phyloP scores from a whole-genome alignment of 2,329 filamentous ascomycete genomes.

The Aschersonia sp. region DNA sequence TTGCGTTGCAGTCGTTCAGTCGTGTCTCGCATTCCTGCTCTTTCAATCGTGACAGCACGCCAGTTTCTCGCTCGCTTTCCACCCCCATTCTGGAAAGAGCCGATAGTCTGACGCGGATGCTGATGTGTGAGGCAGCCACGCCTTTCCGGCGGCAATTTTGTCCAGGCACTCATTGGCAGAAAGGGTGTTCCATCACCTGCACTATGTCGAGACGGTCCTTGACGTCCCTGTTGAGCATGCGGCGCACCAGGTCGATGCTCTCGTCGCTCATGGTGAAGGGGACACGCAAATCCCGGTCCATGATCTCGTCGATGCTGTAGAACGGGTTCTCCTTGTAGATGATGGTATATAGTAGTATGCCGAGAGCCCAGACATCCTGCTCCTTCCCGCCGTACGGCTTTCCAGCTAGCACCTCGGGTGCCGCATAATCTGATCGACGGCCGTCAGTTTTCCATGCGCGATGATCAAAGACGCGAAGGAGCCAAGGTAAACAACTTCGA shows the following conservation, averaged over 20 bases:
- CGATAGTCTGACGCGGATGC: too few relatives aligned
- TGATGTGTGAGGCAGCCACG: too few relatives aligned
- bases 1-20: neutral
- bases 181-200: slow-evolving; percentile 79
- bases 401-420: slow-evolving; percentile 91
- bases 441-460: neutral
- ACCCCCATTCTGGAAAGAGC: too few relatives aligned
- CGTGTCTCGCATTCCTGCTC: neutral
- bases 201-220: slow-evolving; percentile 71
- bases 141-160: too few relatives aligned
- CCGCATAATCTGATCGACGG: slow-evolving; percentile 66
- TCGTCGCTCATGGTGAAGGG: slow-evolving; percentile 81
- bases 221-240: slow-evolving; percentile 88
- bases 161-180: slow-evolving; percentile 31
- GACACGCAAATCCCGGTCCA: slow-evolving; percentile 87
- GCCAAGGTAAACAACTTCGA: neutral
- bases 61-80: too few relatives aligned
- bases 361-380: slow-evolving; percentile 95
- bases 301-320: slow-evolving; percentile 97
- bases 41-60: neutral
- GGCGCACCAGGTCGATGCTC: slow-evolving; percentile 79
- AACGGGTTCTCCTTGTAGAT: slow-evolving; percentile 99
- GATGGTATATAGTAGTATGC: slow-evolving; percentile 94
- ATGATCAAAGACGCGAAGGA: neutral
- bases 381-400: slow-evolving; percentile 88